Evolutionary conservation across 2,329 filamentous ascomycete genomes (phyloP).

Genomic region (Talaromyces piceae): DNA sequence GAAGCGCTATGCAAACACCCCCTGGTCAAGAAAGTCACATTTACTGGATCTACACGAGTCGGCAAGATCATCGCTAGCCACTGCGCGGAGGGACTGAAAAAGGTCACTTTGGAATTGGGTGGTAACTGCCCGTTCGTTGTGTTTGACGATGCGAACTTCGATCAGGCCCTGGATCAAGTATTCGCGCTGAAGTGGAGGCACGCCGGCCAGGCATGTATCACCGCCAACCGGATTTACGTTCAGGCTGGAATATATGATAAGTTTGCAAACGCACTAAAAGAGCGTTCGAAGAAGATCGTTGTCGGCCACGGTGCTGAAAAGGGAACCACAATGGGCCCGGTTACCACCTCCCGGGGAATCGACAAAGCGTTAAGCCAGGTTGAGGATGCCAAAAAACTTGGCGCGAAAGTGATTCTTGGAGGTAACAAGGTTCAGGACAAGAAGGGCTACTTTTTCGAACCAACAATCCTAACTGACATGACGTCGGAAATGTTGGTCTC

Average conservation of each 20-base stretch:
- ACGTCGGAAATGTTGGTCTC: conserved; percentile 51
- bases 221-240: conserved; percentile 39
- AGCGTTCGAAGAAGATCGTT: conserved; percentile 45
- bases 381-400: conserved; percentile 55
- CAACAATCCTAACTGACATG: conserved; percentile 56
- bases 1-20: conserved; percentile 25
- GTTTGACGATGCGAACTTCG: conserved; percentile 36
- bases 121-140: conserved; percentile 37
- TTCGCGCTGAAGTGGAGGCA: conserved; percentile 27
- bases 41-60: conserved; percentile 28
- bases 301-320: conserved; percentile 54
- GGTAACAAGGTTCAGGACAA: conserved; percentile 42
- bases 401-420: conserved; percentile 58
- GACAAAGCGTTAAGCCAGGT: conserved; percentile 54
- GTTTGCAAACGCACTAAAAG: conserved; percentile 48
- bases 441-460: conserved; percentile 64
- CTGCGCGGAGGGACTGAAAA: conserved; percentile 32
- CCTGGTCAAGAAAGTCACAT: conserved; percentile 27
- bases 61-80: conserved; percentile 28
- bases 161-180: conserved; percentile 23
- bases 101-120: conserved; percentile 39
- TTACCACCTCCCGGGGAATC: conserved; percentile 50
- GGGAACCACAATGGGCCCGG: conserved; percentile 52
- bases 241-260: conserved; percentile 41
- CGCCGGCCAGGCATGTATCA: conserved; percentile 38